Percentiles rank a stretch among this genome's conserved stretches.
phyloP scores from a whole-genome alignment of 2,329 filamentous ascomycete genomes.

The Coniochaeta sp. region DNA sequence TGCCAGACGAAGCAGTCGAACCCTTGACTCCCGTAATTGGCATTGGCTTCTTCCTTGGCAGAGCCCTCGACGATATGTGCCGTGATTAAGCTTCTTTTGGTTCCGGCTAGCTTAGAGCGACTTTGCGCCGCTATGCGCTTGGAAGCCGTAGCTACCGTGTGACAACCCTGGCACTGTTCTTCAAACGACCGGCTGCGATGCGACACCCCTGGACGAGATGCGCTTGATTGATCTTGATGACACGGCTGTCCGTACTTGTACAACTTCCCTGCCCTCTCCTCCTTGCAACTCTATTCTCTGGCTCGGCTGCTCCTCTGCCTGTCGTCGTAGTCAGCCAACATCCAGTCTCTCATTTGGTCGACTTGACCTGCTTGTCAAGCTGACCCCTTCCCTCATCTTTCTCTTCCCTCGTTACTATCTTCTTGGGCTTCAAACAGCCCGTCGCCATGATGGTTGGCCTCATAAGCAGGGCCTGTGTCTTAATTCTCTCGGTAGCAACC shows the following conservation, averaged over 20 bases:
- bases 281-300: neutral
- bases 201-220: neutral
- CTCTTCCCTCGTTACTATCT: neutral
- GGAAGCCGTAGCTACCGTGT: neutral
- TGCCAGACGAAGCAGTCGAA: neutral
- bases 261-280: conserved; percentile 1
- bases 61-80: neutral
- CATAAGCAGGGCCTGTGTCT: conserved; percentile 5
- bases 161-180: neutral
- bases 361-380: neutral
- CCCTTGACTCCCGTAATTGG: neutral
- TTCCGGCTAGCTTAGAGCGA: neutral
- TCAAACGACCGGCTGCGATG: neutral
- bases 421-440: conserved; percentile 4
- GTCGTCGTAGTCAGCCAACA: neutral
- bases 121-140: neutral
- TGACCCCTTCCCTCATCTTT: neutral
- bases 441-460: conserved; percentile 11
- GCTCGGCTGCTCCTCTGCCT: neutral
- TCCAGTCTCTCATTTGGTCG: neutral
- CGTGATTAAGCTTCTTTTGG: neutral
- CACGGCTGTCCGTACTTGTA: neutral
- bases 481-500: conserved; percentile 7
- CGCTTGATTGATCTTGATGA: neutral
- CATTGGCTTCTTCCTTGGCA: conserved; percentile 1